Evolutionary conservation across 1,284 basidiomycete genomes (phyloP).

Genomic region (Abortiporus biennis): DNA sequence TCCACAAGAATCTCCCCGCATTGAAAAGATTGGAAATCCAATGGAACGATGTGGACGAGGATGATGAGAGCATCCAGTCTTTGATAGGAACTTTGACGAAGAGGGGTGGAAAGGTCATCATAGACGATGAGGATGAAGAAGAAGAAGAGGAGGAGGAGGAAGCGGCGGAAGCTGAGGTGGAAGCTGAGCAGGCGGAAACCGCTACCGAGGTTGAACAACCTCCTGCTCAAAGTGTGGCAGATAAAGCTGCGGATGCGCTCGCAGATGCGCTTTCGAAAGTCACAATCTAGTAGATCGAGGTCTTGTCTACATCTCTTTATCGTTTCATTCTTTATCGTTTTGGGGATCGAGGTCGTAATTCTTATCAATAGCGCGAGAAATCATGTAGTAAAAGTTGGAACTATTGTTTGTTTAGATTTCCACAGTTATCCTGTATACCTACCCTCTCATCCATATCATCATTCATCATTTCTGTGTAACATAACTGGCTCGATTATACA

Average conservation of each 20-base stretch:
- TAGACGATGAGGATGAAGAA: slow-evolving; percentile 71
- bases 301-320: too few relatives aligned
- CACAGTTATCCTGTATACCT: too few relatives aligned
- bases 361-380: too few relatives aligned
- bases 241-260: slow-evolving; percentile 44
- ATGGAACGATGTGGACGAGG: slow-evolving; percentile 82
- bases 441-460: too few relatives aligned
- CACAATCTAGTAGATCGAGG: slow-evolving; percentile 32
- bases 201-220: slow-evolving; percentile 29
- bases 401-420: too few relatives aligned
- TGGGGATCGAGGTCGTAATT: too few relatives aligned
- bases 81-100: slow-evolving; percentile 61
- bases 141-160: slow-evolving; percentile 74
- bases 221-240: slow-evolving; percentile 22
- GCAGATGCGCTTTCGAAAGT: slow-evolving; percentile 58
- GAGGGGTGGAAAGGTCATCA: slow-evolving; percentile 58
- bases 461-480: too few relatives aligned
- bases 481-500: too few relatives aligned
- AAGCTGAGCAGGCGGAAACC: slow-evolving; percentile 32
- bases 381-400: too few relatives aligned
- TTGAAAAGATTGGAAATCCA: slow-evolving; percentile 77
- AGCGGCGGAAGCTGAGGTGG: slow-evolving; percentile 41
- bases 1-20: slow-evolving; percentile 51
- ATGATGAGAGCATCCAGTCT: slow-evolving; percentile 60
- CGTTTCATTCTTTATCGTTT: too few relatives aligned